Evolutionary conservation across 805 yeast genomes (phyloP), one percentile per base, ranked within the genome.

Genomic region (Limtongia smithiae): DNA sequence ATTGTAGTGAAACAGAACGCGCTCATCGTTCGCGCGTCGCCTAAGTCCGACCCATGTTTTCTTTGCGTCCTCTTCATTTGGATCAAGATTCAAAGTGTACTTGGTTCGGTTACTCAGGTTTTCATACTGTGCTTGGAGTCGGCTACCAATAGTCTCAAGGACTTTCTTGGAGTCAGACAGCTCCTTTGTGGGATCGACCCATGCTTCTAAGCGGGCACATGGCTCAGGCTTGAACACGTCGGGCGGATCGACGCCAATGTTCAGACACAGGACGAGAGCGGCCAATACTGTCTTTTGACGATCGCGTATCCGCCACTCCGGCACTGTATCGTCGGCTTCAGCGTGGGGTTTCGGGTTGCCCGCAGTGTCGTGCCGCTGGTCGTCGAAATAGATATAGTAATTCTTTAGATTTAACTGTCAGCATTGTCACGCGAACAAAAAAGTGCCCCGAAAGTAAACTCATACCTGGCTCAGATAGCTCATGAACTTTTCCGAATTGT

Each of bases 191-290:
- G 97, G 97, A 64, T 93, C 96, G 9, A 90, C 80, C 88, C 96
- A 91, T 0, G 97, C 85, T 71, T 93, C 98, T 35, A 82, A 69
- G 58, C 83, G 81, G 1, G 98, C 96, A 61, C 94, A 85, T 1
- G 96, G 97, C 54, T 85, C 88, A 0, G 97, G 88, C 65, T 89
- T 87, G 64, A 86, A 80, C 24, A 90, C 81, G 67, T 93, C 98
- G 0, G 98, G 98, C 2, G 98, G 98, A 59, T 91, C 97, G 1
- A 93, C 96, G 7, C 97, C 97, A 22, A 91, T 68, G 63, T 93
- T 93, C 33, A 93, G 71, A 66, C 98, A 93, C 41, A 93, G 71
- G 42, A 93, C 89, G 7, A 93, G 71, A 14, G 96, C 97, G 0
- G 97, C 98, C 46, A 86, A 82, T 11, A 90, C 88, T 1, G 98